Evolutionary conservation across 2,329 filamentous ascomycete genomes (phyloP).

Genomic region (Fusarium liriodendri): DNA sequence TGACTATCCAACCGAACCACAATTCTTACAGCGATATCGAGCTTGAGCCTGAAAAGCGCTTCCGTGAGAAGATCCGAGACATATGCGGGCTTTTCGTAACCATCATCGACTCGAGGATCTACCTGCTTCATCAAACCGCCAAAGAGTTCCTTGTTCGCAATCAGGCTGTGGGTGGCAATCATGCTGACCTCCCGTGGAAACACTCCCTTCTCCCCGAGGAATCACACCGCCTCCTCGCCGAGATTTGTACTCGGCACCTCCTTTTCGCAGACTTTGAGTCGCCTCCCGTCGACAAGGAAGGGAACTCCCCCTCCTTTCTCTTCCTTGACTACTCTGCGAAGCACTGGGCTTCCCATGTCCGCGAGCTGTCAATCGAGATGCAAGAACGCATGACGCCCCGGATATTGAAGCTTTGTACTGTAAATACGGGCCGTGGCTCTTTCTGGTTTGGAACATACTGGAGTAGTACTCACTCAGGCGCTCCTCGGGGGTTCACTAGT

Average conservation of each 20-base stretch:
- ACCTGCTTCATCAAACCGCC: constrained; percentile 39
- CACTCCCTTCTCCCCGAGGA: constrained; percentile 5
- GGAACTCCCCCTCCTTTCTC: background rate
- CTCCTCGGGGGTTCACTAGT: background rate
- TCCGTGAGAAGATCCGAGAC: constrained; percentile 31
- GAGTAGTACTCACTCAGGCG: background rate
- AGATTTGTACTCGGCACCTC: constrained; percentile 24
- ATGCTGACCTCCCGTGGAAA: constrained; percentile 17
- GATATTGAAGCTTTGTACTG: background rate
- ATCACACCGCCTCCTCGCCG: constrained; percentile 24
- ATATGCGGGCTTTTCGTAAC: constrained; percentile 48
- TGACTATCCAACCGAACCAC: constrained; percentile 16
- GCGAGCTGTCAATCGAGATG: background rate
- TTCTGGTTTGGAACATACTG: constrained; percentile 8
- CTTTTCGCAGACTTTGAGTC: background rate
- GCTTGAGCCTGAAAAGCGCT: background rate
- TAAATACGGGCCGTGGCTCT: background rate
- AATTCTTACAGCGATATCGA: constrained; percentile 17
- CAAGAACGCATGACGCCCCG: background rate
- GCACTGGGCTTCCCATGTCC: constrained; percentile 12
- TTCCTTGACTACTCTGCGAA: constrained; percentile 17
- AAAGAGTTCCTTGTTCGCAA: constrained; percentile 34
- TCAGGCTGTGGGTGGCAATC: too few species aligned
- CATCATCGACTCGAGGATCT: constrained; percentile 28
- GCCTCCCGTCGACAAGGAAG: constrained; percentile 1